Percentiles rank a stretch among this genome's conserved stretches.
Conservation (phyloP, 352 stramenopile genomes). For the Pythium periplocum region DNA sequence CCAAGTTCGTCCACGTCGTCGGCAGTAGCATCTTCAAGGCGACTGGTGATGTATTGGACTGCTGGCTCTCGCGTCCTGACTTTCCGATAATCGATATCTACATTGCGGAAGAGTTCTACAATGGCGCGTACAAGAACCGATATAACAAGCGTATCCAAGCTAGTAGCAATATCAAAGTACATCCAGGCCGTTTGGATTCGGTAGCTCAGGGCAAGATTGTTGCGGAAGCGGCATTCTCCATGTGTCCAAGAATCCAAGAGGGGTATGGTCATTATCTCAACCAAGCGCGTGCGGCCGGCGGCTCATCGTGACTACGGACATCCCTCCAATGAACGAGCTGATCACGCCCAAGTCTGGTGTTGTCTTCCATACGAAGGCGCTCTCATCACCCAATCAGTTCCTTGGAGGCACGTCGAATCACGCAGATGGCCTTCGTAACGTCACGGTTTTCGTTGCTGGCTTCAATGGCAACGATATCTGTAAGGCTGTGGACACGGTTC, state of each 20-base stretch:
- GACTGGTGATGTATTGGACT: slow-evolving; percentile 41
- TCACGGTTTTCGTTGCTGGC: slow-evolving; percentile 34
- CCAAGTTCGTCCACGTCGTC: slow-evolving; percentile 45
- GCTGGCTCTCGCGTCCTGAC: slow-evolving; percentile 42
- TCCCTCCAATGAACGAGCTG: slow-evolving; percentile 64
- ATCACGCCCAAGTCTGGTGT: slow-evolving; percentile 37
- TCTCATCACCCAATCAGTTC: slow-evolving; percentile 35
- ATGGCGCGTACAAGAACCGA: slow-evolving; percentile 21
- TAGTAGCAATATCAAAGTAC: slow-evolving; percentile 30
- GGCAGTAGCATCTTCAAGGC: slow-evolving; percentile 54
- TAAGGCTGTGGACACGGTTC: slow-evolving; percentile 40
- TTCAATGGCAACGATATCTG: slow-evolving; percentile 39
- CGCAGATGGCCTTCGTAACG: slow-evolving; percentile 38
- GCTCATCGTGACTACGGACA: slow-evolving; percentile 44
- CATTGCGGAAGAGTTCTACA: slow-evolving; percentile 35
- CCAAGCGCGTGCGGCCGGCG: slow-evolving; percentile 43
- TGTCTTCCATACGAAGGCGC: slow-evolving; percentile 27
- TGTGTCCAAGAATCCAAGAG: slow-evolving; percentile 56
- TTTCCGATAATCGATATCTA: slow-evolving; percentile 49
- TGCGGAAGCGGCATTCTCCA: slow-evolving; percentile 40
- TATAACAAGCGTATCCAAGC: slow-evolving; percentile 5
- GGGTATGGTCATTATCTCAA: slow-evolving; percentile 74
- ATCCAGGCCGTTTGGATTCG: slow-evolving; percentile 27
- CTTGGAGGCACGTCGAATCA: slow-evolving; percentile 42
- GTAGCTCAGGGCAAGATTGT: slow-evolving; percentile 44